Conservation (phyloP, 1,284 basidiomycete species). For the Stygiomarasmius scandens region DNA sequence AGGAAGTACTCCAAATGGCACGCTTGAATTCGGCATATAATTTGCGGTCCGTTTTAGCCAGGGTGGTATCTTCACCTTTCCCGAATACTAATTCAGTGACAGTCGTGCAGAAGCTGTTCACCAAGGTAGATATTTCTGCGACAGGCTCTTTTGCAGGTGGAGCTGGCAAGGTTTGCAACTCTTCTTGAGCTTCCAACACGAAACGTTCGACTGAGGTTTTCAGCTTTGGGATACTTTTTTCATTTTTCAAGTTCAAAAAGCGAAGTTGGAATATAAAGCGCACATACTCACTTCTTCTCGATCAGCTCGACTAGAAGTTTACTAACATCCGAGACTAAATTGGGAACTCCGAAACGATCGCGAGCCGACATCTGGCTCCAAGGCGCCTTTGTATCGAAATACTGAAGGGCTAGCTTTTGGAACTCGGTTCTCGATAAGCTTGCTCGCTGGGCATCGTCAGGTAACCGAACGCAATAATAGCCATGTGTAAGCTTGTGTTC, state of each 20-base stretch:
- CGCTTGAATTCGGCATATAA: slow-evolving; percentile 37
- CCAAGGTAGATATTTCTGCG: slow-evolving; percentile 45
- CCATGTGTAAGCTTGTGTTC: slow-evolving; percentile 52
- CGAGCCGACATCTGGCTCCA: slow-evolving; percentile 51
- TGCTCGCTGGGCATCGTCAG: slow-evolving; percentile 57
- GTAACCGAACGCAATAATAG: slow-evolving; percentile 68
- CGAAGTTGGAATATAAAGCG: too few species aligned
- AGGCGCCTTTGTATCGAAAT: slow-evolving; percentile 51
- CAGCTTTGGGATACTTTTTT: slow-evolving; percentile 45
- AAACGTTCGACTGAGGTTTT: slow-evolving; percentile 36
- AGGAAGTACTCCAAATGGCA: slow-evolving; percentile 40
- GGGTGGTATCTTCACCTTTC: slow-evolving; percentile 26
- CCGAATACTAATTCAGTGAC: slow-evolving; percentile 42
- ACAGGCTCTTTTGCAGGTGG: slow-evolving; percentile 42
- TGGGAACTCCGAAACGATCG: slow-evolving; percentile 55
- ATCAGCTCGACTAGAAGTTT: slow-evolving; percentile 53
- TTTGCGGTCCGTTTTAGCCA: slow-evolving; percentile 39
- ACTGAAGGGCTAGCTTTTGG: slow-evolving; percentile 42
- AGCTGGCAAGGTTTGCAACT: slow-evolving; percentile 46
- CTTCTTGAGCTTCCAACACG: slow-evolving; percentile 36
- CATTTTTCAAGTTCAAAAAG: too few species aligned
- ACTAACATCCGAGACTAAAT: slow-evolving; percentile 57
- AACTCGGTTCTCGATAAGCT: slow-evolving; percentile 40
- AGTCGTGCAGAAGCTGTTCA: slow-evolving; percentile 47
- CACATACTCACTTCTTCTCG: slow-evolving; percentile 47